phyloP scores from a whole-genome alignment of 116 monocot species.

The Dioscorea cayenensis region DNA sequence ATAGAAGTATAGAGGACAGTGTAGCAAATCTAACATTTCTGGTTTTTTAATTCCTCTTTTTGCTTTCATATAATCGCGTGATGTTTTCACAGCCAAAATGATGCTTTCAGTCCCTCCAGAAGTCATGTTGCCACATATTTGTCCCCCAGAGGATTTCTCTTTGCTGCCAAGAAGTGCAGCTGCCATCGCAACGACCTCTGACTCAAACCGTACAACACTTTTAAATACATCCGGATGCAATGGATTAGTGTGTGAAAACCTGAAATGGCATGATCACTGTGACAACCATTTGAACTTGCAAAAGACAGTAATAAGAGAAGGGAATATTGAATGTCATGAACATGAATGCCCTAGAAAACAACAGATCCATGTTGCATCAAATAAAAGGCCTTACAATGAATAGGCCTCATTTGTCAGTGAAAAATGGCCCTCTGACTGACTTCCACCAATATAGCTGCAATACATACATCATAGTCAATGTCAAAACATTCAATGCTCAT shows the following conservation, averaged over 20 bases:
- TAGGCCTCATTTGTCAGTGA: conserved; percentile 80
- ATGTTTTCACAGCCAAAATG: conserved; percentile 88
- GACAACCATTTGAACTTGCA: background rate
- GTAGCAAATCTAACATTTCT: conserved; percentile 58
- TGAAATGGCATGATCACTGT: conserved; percentile 26
- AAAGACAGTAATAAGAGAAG: background rate
- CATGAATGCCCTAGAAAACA: background rate
- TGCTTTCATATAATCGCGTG: conserved; percentile 90
- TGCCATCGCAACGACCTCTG: conserved; percentile 97
- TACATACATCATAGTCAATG: conserved; percentile 4
- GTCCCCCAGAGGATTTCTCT: conserved; percentile 79
- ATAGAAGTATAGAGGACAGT: background rate
- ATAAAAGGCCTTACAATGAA: conserved; percentile 56
- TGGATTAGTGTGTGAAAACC: conserved; percentile 99
- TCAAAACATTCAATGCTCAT: background rate
- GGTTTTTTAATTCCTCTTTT: conserved; percentile 84
- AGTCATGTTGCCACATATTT: conserved; percentile 99
- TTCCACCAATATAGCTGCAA: conserved; percentile 91
- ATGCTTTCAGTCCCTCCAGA: conserved; percentile 99
- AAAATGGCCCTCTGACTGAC: conserved; percentile 81
- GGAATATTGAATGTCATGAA: background rate
- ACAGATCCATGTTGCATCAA: conserved; percentile 3
- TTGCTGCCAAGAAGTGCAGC: conserved; percentile 86
- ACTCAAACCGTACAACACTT: conserved; percentile 78
- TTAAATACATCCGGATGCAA: conserved; percentile 88